A percentile compares a stretch with the other conserved stretches of the same genome.
Conservation (phyloP, 306 rosid species). For the Vigna angularis region DNA sequence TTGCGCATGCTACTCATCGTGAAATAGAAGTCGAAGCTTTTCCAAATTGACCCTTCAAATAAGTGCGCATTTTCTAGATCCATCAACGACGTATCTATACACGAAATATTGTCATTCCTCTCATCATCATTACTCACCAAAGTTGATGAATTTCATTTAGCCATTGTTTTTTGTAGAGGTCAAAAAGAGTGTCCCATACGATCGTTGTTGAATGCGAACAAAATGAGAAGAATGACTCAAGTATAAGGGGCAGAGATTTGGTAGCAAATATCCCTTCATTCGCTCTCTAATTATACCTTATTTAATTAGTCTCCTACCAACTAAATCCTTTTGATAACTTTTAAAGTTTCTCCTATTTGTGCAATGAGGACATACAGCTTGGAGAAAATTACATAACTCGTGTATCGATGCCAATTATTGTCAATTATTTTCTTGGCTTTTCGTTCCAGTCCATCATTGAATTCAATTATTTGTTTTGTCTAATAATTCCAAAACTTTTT, state of each 20-base stretch:
- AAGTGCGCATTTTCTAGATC: slow-evolving; percentile 63
- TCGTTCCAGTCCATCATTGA: slow-evolving; percentile 52
- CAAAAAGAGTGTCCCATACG: no score
- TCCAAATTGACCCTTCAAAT: slow-evolving; percentile 47
- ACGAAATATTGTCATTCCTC: slow-evolving; percentile 29
- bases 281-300: slow-evolving; percentile 47
- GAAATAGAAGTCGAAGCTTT: slow-evolving; percentile 43
- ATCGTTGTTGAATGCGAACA: no score
- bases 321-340: slow-evolving; percentile 46
- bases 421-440: slow-evolving; percentile 52
- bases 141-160: slow-evolving; percentile 8
- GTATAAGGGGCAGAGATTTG: slow-evolving; percentile 61
- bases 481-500: slow-evolving; percentile 54
- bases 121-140: slow-evolving; percentile 50
- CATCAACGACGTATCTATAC: slow-evolving; percentile 42
- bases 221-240: neutral
- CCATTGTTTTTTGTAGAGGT: slow-evolving; percentile 7
- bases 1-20: slow-evolving; percentile 47
- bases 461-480: slow-evolving; percentile 53
- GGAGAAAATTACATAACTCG: slow-evolving; percentile 25
- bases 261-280: slow-evolving; percentile 55
- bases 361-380: slow-evolving; percentile 12
- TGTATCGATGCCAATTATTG: slow-evolving; percentile 52
- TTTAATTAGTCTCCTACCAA: slow-evolving; percentile 49
- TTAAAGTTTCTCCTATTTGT: slow-evolving; percentile 49